Percentiles rank a stretch among this genome's conserved stretches.
These are phyloP conservation scores for Podospora sp. DNA, from an alignment of 495 filamentous ascomycete species.

Conservation along the genomic window DNA sequence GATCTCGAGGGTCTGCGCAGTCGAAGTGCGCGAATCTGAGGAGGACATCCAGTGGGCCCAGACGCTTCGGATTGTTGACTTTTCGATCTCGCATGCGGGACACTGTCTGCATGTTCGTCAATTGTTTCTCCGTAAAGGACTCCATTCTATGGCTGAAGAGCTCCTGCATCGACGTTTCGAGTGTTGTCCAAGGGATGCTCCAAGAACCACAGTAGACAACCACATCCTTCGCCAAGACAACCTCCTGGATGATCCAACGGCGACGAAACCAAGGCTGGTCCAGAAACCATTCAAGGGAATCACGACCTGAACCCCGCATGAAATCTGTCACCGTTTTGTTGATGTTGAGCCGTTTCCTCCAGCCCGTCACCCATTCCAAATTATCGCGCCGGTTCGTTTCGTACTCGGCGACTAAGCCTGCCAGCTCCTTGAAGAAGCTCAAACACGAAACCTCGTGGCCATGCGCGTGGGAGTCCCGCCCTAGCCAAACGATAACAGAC, in stretches of 20 bases:
- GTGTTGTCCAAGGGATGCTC: constrained; percentile 9
- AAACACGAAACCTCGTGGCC: neutral
- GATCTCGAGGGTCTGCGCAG: constrained; percentile 18
- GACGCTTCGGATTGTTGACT: neutral
- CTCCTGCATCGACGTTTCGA: neutral
- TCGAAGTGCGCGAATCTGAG: constrained; percentile 12
- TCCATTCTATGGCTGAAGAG: neutral
- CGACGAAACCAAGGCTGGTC: constrained; percentile 6
- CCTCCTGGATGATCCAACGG: constrained; percentile 14
- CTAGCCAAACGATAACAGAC: neutral
- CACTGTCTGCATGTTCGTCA: neutral
- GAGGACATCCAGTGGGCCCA: constrained; percentile 12
- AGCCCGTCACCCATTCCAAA: neutral
- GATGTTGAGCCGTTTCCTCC: neutral
- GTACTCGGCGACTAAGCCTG: neutral
- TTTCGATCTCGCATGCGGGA: neutral
- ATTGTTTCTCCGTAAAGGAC: neutral
- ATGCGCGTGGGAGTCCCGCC: neutral
- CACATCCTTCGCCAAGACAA: constrained; percentile 9
- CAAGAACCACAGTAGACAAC: constrained; percentile 9
- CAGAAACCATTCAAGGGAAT: neutral
- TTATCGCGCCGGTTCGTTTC: neutral
- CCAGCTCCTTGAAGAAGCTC: neutral
- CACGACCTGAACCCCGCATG: neutral
- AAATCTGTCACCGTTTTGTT: neutral